These are phyloP conservation scores for Rugosomyces carneus DNA, from an alignment of 1,284 basidiomycete species.

Conservation along the genomic window DNA sequence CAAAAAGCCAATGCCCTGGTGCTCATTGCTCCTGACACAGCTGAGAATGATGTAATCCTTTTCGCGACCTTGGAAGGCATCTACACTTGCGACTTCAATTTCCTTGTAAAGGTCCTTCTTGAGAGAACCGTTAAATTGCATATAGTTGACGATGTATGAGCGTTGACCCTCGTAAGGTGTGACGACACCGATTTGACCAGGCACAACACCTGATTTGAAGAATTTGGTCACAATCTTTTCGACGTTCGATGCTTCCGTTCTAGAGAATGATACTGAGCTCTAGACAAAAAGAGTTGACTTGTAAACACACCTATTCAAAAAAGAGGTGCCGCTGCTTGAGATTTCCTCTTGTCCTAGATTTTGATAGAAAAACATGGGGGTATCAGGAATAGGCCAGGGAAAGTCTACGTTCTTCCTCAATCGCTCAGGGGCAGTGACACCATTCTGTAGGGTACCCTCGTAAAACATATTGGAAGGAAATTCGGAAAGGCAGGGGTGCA, in stretches of 20 bases:
- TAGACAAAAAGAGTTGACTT: background rate
- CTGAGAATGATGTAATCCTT: constrained; percentile 99
- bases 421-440: constrained; percentile 97
- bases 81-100: constrained; percentile 97
- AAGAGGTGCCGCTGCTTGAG: constrained; percentile 96
- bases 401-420: constrained; percentile 97
- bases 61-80: constrained; percentile 99
- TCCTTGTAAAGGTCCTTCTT: constrained; percentile 99
- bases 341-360: constrained; percentile 99
- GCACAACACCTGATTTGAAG: constrained; percentile 97
- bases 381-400: constrained; percentile 97
- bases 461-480: constrained; percentile 99
- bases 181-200: constrained; percentile 95
- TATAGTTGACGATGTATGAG: constrained; percentile 98
- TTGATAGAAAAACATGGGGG: constrained; percentile 99
- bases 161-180: constrained; percentile 99
- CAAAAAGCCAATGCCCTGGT: constrained; percentile 99
- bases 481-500: constrained; percentile 99
- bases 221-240: constrained; percentile 99
- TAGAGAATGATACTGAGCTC: constrained; percentile 24
- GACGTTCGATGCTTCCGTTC: constrained; percentile 97
- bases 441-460: constrained; percentile 97
- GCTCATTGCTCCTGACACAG: constrained; percentile 99
- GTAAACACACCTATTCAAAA: constrained; percentile 76
- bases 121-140: constrained; percentile 97